Percentiles rank a stretch among this genome's conserved stretches.
Evolutionary conservation across 257 asterid genomes (phyloP).

Genomic region (Jacaranda mimosifolia): DNA sequence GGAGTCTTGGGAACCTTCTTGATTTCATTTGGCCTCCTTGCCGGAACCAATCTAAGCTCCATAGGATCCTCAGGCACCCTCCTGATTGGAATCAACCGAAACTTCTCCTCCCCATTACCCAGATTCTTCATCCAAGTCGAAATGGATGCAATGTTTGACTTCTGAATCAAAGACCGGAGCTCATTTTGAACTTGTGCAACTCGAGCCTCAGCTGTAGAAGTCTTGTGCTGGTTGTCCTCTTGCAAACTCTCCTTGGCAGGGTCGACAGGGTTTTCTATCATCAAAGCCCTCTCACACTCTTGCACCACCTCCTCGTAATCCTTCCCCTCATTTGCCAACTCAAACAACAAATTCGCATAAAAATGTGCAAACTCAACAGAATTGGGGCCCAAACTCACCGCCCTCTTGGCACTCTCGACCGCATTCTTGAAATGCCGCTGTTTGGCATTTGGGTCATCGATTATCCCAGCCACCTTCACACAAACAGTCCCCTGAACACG

Average conservation of each 20-base stretch:
- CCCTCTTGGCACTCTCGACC: slow-evolving; percentile 70
- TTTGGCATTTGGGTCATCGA: slow-evolving; percentile 65
- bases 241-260: slow-evolving; percentile 80
- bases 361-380: slow-evolving; percentile 76
- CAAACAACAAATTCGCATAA: slow-evolving; percentile 71
- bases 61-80: slow-evolving; percentile 78
- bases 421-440: slow-evolving; percentile 68
- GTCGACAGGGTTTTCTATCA: slow-evolving; percentile 72
- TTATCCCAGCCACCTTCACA: slow-evolving; percentile 60
- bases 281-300: slow-evolving; percentile 80
- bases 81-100: slow-evolving; percentile 76
- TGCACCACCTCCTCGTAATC: slow-evolving; percentile 73
- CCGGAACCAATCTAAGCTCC: slow-evolving; percentile 67
- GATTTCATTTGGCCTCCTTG: slow-evolving; percentile 75
- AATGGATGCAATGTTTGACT: slow-evolving; percentile 69
- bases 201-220: slow-evolving; percentile 65
- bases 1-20: slow-evolving; percentile 79
- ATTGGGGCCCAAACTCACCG: slow-evolving; percentile 60
- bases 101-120: slow-evolving; percentile 70
- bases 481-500: slow-evolving; percentile 73
- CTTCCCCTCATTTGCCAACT: slow-evolving; percentile 65
- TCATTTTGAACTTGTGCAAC: slow-evolving; percentile 61
- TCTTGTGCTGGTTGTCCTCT: slow-evolving; percentile 72
- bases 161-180: slow-evolving; percentile 69
- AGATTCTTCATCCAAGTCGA: slow-evolving; percentile 82